Evolutionary conservation across 441 rosid genomes (phyloP), one percentile per base, ranked within the genome.

Genomic region (Macaranga tanarius): DNA sequence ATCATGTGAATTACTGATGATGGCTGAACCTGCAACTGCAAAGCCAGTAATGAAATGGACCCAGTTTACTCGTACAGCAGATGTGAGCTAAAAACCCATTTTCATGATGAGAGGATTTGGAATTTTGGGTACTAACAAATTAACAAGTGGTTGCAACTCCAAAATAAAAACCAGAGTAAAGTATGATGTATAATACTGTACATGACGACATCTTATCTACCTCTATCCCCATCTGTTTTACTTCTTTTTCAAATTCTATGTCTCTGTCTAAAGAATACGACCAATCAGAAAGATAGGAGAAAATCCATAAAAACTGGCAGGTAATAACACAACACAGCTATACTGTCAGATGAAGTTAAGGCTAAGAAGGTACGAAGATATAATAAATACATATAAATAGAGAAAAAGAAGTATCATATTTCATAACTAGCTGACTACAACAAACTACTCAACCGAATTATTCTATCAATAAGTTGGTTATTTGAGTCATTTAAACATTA

Each of bases 1-100:
- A 59, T 58, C 80, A 75, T 60, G 67, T 79, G 75, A 60, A 47
- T 31, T 12, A 22, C 28, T 69, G 62, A 25, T 64, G 12, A 31
- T 56, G 66, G 57, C 50, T 6, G 51, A 2, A 54, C 51, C 75
- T 57, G 78, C 62, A 38, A 42, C 54, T 40, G 52, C 60, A 38
- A 15, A 62, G 65, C 56, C 58, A 26, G 47, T 62, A 10, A 45
- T 58, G 44, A 62, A 47, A 50, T 54, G 65, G 66, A 9, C 50
- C 69, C 70, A 44, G 40, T 51, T 23, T 38, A 45, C 54, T 40
- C 11, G 23, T 25, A 42, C 55, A 17, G 42, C 4, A 57, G 64
- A 69, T 57, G 38, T 34, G 55, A 22, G 19, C 64, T 40, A 28
- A 34, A 50, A 31, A 62, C 48, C 66, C 22, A 40, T 4, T n/a